Percentiles rank a stretch among this genome's conserved stretches.
Conservation (phyloP, 768 basidiomycete species). For the Phylloporus arenicola region DNA sequence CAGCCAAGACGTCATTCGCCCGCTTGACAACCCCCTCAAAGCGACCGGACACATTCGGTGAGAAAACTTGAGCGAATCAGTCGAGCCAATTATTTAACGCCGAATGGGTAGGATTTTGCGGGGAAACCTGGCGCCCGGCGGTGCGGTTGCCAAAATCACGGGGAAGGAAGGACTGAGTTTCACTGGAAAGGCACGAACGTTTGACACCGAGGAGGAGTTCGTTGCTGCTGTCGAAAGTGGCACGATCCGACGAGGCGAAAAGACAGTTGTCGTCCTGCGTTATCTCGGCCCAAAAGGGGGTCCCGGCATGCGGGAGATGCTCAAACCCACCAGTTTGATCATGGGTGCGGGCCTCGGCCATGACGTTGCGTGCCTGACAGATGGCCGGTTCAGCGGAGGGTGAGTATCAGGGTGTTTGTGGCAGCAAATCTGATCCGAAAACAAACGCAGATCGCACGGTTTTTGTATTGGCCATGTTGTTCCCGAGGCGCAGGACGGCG, state of each 20-base stretch:
- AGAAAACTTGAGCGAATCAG: slow-evolving; percentile 7
- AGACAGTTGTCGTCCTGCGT: slow-evolving; percentile 91
- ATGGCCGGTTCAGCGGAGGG: slow-evolving; percentile 98
- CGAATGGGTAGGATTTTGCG: slow-evolving; percentile 62
- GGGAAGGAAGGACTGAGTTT: slow-evolving; percentile 91
- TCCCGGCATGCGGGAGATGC: slow-evolving; percentile 99
- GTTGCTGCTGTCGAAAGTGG: slow-evolving; percentile 83
- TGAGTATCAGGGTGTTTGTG: slow-evolving; percentile 37
- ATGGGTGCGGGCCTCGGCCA: slow-evolving; percentile 97
- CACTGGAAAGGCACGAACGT: slow-evolving; percentile 87
- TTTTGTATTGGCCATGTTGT: slow-evolving; percentile 97
- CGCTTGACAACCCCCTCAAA: slow-evolving; percentile 85
- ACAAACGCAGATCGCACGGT: slow-evolving; percentile 71
- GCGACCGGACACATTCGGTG: slow-evolving; percentile 84
- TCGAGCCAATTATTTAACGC: slow-evolving; percentile 1
- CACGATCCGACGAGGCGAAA: slow-evolving; percentile 89
- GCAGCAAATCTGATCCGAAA: slow-evolving; percentile 12
- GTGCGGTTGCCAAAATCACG: slow-evolving; percentile 95
- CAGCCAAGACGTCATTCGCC: slow-evolving; percentile 81
- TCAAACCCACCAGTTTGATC: slow-evolving; percentile 95
- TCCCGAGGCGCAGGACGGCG: slow-evolving; percentile 92
- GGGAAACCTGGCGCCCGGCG: slow-evolving; percentile 90
- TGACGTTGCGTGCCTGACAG: slow-evolving; percentile 95
- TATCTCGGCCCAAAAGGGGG: slow-evolving; percentile 98
- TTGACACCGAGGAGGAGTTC: slow-evolving; percentile 88